phyloP scores from a whole-genome alignment of 371 early-diverging fungal genomes.

The Umbelopsis sp. region DNA sequence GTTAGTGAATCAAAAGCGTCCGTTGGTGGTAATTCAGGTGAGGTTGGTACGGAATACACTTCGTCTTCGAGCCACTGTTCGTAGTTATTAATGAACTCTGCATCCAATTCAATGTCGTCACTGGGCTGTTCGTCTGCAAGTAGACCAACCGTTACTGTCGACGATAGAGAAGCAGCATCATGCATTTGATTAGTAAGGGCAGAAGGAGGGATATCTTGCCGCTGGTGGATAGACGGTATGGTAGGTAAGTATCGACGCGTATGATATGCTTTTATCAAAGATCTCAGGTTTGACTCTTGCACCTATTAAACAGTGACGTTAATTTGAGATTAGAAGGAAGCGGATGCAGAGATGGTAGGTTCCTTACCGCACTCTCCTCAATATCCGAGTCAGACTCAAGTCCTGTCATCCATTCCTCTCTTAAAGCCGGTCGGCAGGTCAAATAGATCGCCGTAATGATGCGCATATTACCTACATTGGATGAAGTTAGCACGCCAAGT shows the following conservation, averaged over 20 bases:
- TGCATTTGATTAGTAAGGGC: conserved; percentile 4
- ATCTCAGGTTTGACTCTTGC: conserved; percentile 68
- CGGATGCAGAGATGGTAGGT: neutral
- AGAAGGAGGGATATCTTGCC: conserved; percentile 30
- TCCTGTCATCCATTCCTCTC: conserved; percentile 77
- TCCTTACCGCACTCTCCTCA: conserved; percentile 71
- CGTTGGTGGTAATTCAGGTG: conserved; percentile 10
- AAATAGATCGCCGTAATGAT: conserved; percentile 80
- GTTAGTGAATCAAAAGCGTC: neutral
- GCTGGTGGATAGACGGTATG: conserved; percentile 39
- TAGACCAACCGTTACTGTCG: conserved; percentile 24
- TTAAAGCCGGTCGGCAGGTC: conserved; percentile 64
- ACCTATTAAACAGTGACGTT: conserved; percentile 30
- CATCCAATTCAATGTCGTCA: conserved; percentile 47
- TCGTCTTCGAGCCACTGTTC: conserved; percentile 71
- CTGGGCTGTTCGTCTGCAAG: conserved; percentile 28
- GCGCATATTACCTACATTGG: conserved; percentile 69
- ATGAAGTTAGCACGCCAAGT: neutral
- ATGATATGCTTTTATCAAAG: conserved; percentile 66
- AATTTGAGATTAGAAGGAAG: neutral
- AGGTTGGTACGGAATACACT: conserved; percentile 37
- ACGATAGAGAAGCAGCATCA: neutral
- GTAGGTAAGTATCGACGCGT: conserved; percentile 61
- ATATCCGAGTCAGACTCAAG: conserved; percentile 68
- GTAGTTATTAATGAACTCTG: conserved; percentile 60